Evolutionary conservation across 1,284 basidiomycete genomes (phyloP), one percentile per base, ranked within the genome.

Genomic region (Termitomyces sp.): DNA sequence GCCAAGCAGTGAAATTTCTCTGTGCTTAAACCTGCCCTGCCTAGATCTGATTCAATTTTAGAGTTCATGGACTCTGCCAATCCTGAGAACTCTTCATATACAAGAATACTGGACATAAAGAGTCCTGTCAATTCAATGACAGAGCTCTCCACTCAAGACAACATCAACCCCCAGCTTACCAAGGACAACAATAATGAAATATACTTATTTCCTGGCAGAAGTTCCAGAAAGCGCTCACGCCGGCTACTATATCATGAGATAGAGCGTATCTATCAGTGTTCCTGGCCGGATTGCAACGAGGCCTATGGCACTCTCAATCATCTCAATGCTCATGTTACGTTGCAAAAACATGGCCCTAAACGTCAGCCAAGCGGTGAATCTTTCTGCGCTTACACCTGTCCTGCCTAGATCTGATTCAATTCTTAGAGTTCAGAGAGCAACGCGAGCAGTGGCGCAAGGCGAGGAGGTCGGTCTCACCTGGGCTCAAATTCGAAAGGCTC

Each of bases 391-490:
- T 34, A 7, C 24, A 28, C 5, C 28, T 15, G 0, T 28, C 24
- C 28, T 52, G 43, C 43, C 58, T 28, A 21, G 17, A 49, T 42
- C 40, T 51, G 28, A 56, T 51, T 15, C 13, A n/a, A 51, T 57
- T 50, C 56, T 51, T 68, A 96, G 95, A 98, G 76, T 98, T 98
- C 79, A 98, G 97, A 69, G 95, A 98, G 66, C 86, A 97, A 68
- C 85, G 95, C 59, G 97, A 95, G 70, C 89, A 91, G 63, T 97
- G 94, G 94, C 84, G 94, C 52, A 92, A 92, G 73, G 83, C 86
- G 64, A 98, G 95, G 78, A 92, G 94, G 71, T 90, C 92, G 62
- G 69, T 74, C 13, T 56, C 58, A 26, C 60, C 62, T 31, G 61
- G 59, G 39, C 55, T 64, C 9, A n/a, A n/a, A n/a, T n/a, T n/a